Conservation (phyloP, 2,329 filamentous ascomycete species). For the Aspergillus calidoustus region DNA sequence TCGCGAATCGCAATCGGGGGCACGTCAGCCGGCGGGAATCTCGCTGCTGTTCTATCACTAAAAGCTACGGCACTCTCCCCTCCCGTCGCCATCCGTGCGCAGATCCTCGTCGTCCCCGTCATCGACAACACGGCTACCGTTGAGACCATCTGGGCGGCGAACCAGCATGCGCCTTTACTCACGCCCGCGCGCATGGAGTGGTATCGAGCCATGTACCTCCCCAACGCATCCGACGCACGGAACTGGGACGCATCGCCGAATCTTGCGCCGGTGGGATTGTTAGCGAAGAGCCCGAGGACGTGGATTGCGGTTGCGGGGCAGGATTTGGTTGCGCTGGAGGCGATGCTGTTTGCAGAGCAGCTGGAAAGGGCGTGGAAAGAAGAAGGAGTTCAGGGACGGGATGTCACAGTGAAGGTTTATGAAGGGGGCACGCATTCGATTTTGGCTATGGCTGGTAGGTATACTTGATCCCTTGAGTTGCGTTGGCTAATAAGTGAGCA, state of each 20-base stretch:
- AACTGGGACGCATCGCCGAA: constrained; percentile 1
- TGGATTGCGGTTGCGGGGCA: not conserved
- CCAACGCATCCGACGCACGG: not conserved
- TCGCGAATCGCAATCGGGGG: not conserved
- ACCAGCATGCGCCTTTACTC: not conserved
- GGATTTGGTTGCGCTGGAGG: not conserved
- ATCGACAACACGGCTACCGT: not conserved
- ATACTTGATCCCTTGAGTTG: no score
- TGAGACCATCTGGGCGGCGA: not conserved
- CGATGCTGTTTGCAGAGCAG: not conserved
- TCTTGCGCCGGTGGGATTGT: not conserved
- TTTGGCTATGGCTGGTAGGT: not conserved
- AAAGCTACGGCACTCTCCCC: not conserved
- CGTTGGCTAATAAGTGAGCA: no score
- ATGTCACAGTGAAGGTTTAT: not conserved
- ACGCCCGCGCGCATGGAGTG: not conserved
- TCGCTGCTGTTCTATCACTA: not conserved
- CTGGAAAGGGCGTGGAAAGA: not conserved
- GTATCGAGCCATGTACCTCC: not conserved
- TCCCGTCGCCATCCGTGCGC: not conserved
- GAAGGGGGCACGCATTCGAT: not conserved
- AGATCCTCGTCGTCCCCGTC: not conserved
- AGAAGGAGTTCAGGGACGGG: not conserved
- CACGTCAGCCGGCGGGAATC: not conserved
- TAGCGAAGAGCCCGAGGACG: not conserved